Conservation (phyloP, 164 flowering plant genomes). For the Tetrastigma voinierianum region DNA sequence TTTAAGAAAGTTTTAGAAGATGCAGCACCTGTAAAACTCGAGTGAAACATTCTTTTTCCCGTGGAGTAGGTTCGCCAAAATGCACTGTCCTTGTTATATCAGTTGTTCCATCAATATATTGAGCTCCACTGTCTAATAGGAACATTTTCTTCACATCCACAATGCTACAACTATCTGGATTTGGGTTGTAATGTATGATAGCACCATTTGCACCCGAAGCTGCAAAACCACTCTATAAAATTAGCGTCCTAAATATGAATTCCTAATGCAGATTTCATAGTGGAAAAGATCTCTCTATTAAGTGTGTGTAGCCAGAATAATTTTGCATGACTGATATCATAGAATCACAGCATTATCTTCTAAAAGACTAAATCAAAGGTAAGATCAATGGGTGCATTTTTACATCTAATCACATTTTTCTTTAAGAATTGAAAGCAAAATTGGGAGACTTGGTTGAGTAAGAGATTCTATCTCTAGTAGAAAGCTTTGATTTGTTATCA, state of each 20-base stretch:
- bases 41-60: conserved; percentile 91
- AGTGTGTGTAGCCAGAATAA: too few species aligned
- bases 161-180: conserved; percentile 67
- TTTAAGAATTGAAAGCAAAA: too few species aligned
- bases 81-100: conserved; percentile 95
- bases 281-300: too few species aligned
- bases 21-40: conserved; percentile 77
- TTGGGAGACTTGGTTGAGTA: too few species aligned
- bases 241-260: neutral
- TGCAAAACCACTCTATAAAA: conserved; percentile 23
- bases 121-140: conserved; percentile 92
- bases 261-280: too few species aligned
- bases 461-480: neutral
- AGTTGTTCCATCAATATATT: conserved; percentile 96
- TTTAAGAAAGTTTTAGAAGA: neutral
- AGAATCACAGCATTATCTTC: too few species aligned
- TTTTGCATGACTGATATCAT: too few species aligned
- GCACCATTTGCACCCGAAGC: conserved; percentile 99
- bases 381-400: too few species aligned
- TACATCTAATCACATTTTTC: too few species aligned
- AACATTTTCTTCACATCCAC: conserved; percentile 72
- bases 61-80: conserved; percentile 81
- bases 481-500: neutral
- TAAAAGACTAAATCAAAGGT: too few species aligned
- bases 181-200: conserved; percentile 91